Evolutionary conservation across 2,329 filamentous ascomycete species (phyloP).

Genomic region (Trichothecium sympodiale): DNA sequence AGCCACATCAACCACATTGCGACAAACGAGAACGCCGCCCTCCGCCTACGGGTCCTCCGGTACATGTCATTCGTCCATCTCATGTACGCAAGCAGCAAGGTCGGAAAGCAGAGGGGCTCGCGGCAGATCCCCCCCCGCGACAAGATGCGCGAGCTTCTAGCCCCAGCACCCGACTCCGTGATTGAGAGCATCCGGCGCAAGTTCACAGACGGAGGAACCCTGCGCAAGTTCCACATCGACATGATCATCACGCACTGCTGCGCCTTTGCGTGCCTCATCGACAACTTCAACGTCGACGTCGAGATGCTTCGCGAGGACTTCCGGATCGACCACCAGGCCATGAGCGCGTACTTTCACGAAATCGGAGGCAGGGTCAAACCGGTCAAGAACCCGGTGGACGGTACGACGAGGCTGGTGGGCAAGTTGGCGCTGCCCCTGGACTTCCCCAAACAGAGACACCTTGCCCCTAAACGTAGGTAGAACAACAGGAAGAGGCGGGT

Average conservation of each 20-base stretch:
- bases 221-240: slow-evolving; percentile 63
- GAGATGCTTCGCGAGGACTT: slow-evolving; percentile 61
- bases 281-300: slow-evolving; percentile 63
- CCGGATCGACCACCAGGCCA: slow-evolving; percentile 57
- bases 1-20: slow-evolving; percentile 44
- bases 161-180: slow-evolving; percentile 48
- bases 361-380: slow-evolving; percentile 59
- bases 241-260: slow-evolving; percentile 64
- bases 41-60: slow-evolving; percentile 46
- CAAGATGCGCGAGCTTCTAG: slow-evolving; percentile 45
- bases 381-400: slow-evolving; percentile 50
- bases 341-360: slow-evolving; percentile 63
- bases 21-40: slow-evolving; percentile 39
- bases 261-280: slow-evolving; percentile 58
- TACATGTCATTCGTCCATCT: slow-evolving; percentile 48
- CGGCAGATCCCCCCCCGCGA: slow-evolving; percentile 48
- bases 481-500: not conserved
- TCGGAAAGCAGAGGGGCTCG: slow-evolving; percentile 33
- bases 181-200: slow-evolving; percentile 57
- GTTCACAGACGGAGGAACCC: slow-evolving; percentile 52
- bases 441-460: slow-evolving; percentile 56
- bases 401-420: slow-evolving; percentile 46
- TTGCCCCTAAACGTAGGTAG: slow-evolving; percentile 11
- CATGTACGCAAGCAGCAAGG: slow-evolving; percentile 36
- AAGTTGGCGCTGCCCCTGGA: slow-evolving; percentile 66